Evolutionary conservation across 78 protist species (phyloP), one percentile per base, ranked within the genome.

Genomic region (Dictyostelium intermedium): DNA sequence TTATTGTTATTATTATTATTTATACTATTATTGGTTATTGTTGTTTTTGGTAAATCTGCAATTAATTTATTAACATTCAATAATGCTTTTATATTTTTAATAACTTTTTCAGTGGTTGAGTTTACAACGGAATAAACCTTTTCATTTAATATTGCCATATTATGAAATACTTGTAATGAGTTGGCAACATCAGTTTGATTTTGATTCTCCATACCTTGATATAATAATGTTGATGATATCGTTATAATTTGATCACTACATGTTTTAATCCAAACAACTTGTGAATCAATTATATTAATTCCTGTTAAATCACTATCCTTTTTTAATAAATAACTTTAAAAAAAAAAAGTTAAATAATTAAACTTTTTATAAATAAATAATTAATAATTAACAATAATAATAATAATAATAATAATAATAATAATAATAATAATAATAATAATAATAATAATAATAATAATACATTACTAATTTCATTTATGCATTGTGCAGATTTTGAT

Each of bases 401-500:
- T 25, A 16, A 43, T 47, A 63, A 4, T 45, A 7, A 45, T 45
- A 8, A 8, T 45, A 8, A 8, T 45, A 8, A 45, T 45, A 45
- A 45, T 45, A 45, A 45, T 45, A 45, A 45, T 8, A 8, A 45
- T 8, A 45, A 8, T 8, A 45, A 45, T 45, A 45, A 45, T 8
- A 8, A 45, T 8, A 45, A 8, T 8, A 45, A 45, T 45, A 45
- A 45, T 45, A 45, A 45, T 8, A 45, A 34, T 85, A 45, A 45
- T 45, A 45, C 27, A 45, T 10, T 91, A 84, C 91, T 45, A 50
- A 92, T 74, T 45, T 92, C 96, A 60, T 76, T 60, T 37, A 92
- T 85, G 30, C 91, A 84, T 84, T 92, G 96, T 8, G 96, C 96
- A 20, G 96, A 82, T 84, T 92, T 92, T 23, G 91, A 45, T 78